These are phyloP conservation scores for Eucalyptus fibrosa DNA, from an alignment of 345 rosid species.

Conservation along the genomic window DNA sequence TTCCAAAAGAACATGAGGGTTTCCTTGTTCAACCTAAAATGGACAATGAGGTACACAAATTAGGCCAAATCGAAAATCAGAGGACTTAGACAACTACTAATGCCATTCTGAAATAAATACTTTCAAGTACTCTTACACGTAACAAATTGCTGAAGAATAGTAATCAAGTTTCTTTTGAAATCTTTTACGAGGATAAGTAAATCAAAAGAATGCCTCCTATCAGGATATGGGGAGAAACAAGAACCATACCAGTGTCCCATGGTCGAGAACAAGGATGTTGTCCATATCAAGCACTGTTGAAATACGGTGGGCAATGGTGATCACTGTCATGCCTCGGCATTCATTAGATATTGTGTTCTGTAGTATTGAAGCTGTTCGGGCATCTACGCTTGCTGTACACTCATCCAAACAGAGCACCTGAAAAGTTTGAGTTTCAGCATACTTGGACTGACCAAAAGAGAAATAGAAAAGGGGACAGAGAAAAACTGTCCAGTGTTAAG, in stretches of 20 bases:
- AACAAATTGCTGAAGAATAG: not conserved
- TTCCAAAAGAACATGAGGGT: conserved; percentile 50
- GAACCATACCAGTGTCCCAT: conserved; percentile 41
- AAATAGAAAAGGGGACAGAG: not conserved
- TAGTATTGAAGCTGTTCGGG: conserved; percentile 56
- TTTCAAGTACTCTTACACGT: not conserved
- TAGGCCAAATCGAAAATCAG: not conserved
- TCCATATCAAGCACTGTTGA: conserved; percentile 74
- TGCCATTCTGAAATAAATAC: not conserved
- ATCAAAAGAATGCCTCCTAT: not conserved
- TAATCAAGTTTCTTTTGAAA: not conserved
- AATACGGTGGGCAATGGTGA: conserved; percentile 92
- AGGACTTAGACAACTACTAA: not conserved
- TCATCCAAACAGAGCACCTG: conserved; percentile 92
- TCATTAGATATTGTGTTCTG: conserved; percentile 57
- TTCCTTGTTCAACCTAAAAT: conserved; percentile 63
- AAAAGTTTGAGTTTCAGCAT: not conserved
- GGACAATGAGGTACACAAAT: not conserved
- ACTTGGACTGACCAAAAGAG: not conserved
- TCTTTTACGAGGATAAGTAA: not conserved
- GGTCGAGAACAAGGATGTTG: conserved; percentile 55
- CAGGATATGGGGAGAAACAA: not conserved
- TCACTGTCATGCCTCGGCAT: conserved; percentile 66
- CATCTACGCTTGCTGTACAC: conserved; percentile 81
- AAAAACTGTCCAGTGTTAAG: not conserved